These are phyloP conservation scores for Gentiana dahurica DNA, from an alignment of 257 asterid species.

Conservation along the genomic window DNA sequence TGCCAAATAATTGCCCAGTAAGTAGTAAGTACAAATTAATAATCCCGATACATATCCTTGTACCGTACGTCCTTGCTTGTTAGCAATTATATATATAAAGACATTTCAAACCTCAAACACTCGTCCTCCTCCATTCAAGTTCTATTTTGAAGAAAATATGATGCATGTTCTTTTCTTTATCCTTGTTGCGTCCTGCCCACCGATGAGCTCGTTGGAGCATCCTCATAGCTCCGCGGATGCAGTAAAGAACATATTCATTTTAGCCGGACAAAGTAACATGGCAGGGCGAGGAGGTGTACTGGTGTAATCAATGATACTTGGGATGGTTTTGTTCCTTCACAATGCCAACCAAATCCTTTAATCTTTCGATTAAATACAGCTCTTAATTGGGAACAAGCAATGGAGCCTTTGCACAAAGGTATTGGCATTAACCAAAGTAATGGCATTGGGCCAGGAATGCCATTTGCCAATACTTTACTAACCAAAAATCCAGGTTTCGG, in stretches of 20 bases:
- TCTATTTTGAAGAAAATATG: neutral
- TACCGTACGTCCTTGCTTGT: no score
- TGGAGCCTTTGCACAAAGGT: conserved; percentile 29
- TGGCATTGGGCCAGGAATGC: conserved; percentile 32
- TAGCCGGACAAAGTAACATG: conserved; percentile 93
- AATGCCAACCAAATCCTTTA: conserved; percentile 25
- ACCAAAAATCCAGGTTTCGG: conserved; percentile 4
- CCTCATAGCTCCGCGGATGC: neutral
- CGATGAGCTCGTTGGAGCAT: conserved; percentile 4
- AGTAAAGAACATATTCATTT: conserved; percentile 34
- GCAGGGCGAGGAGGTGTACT: conserved; percentile 70
- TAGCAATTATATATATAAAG: no score
- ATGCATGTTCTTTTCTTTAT: conserved; percentile 27
- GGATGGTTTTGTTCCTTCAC: conserved; percentile 50
- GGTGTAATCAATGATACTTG: conserved; percentile 38
- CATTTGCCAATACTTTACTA: conserved; percentile 25
- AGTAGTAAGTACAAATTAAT: no score
- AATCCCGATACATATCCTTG: no score
- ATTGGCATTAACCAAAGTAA: conserved; percentile 29
- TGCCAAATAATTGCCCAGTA: no score
- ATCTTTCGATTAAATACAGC: conserved; percentile 12
- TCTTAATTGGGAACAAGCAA: conserved; percentile 22
- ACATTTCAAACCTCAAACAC: no score
- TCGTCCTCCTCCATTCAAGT: no score
- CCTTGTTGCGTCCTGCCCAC: conserved; percentile 14